Evolutionary conservation across 495 filamentous ascomycete species (phyloP), one percentile per base, ranked within the genome.

Genomic region (Viridothelium virens): DNA sequence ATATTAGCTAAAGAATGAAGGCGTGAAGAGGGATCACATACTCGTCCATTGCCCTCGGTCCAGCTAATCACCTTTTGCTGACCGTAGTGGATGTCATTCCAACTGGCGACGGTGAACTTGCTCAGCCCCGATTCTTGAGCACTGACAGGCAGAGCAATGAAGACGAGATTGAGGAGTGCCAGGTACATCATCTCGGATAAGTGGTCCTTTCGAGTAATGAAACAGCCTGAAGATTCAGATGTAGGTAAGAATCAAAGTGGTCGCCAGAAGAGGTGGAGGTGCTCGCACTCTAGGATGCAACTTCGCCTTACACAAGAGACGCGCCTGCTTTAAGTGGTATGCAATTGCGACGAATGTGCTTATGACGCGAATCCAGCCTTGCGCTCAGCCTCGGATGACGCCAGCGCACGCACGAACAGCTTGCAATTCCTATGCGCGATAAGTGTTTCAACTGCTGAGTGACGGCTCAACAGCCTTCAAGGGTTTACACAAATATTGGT

Each of bases 71-170:
- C 4, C 31, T 59, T 59, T 33, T 18, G 25, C 31, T 59, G 53
- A 3, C 53, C 53, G 2, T 59, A 59, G 14, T 31, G 33, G 53
- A 59, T 59, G 36, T 59, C 53, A 59, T 59, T 59, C 53, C 53
- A 59, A 36, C 36, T 31, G 31, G 18, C 9, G 31, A 59, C 53
- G 31, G 53, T 59, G 18, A 59, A 59, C 31, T 59, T 33, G 53
- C 53, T 59, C n/a, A 59, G 53, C 31, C 53, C 53, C 3, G 4
- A 18, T 7, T 36, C 53, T 31, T 59, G 53, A 14, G 53, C 53
- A 14, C 5, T 9, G 6, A 14, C 4, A 36, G 36, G 53, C 31
- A 33, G 14, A 14, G 31, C 53, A 18, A 18, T 18, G 11, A 33
- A 36, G 31, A 9, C 31, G 18, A 36, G 31, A 6, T 4, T 5